Evolutionary conservation across 2,329 filamentous ascomycete genomes (phyloP), one percentile per base, ranked within the genome.

Genomic region (Pseudogymnoascus pannorum): DNA sequence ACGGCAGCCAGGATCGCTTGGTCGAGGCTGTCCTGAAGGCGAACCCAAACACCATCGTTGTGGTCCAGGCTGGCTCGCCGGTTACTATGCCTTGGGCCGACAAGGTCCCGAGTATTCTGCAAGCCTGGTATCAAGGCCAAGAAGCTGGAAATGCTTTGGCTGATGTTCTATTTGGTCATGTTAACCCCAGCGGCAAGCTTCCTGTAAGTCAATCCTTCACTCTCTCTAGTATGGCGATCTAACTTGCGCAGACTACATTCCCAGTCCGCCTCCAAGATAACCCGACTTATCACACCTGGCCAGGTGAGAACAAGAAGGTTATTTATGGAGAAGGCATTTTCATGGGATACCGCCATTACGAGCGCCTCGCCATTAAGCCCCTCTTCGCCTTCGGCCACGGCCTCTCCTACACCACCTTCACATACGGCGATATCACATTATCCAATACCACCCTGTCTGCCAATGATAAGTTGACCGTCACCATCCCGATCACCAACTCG

Each of bases 351-450:
- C 76, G 84, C 16, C 86, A 89, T 73, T 91, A 89, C 72, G 87
- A 92, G 68, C 81, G 81, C 18, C 75, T 78, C 11, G 77, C 77
- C 24, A 79, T 86, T 58, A 74, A 78, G 4, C 85, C 86, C 0
- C 77, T 88, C 0, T 91, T 90, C 73, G 79, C 86, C 26, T 91
- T 91, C 66, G 88, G 88, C 9, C 87, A 89, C 70, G 88, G 88
- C 1, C 78, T 91, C 6, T 88, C 86, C 0, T 92, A 91, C 72
- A 90, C 87, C 0, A 81, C 75, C 0, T 91, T 91, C 70, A 78
- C 80, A 54, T 87, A 89, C 68, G 83, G 84, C 12, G 75, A 78
- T 1, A 79, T 85, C 0, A 78, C 78, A 3, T 76, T 87, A 60
- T 78, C 74, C 66, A 68, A 71, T 2, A 71, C 72, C 59, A 71